Evolutionary conservation across 2,329 filamentous ascomycete genomes (phyloP), one percentile per base, ranked within the genome.

Genomic region (Dactylellina leptospora): DNA sequence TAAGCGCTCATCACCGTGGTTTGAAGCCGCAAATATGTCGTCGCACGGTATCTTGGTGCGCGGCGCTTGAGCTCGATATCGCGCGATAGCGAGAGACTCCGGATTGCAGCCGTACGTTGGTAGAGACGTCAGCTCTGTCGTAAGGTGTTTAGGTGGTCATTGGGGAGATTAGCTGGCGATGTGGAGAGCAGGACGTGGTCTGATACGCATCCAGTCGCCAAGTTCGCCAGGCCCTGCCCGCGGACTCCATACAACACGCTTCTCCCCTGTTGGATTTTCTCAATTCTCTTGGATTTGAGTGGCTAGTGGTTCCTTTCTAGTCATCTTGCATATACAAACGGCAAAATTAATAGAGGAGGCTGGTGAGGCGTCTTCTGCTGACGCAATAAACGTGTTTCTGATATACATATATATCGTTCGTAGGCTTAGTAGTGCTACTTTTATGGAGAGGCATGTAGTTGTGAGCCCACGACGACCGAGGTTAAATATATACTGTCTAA

Each of bases 171-270:
- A 16, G 58, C 27, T 59, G 51, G 59, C 53, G 44, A 59, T 42
- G 45, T 53, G 50, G 51, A 40, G 51, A 55, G 54, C 27, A 38
- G 68, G 59, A 63, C 47, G 68, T 72, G 68, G 62, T 68, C 62
- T 68, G 54, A 68, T 59, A 68, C 54, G 62, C 54, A 60, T 53
- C 45, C 16, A 45, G 27, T 50, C 44, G 61, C 61, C 61, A 66
- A 66, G 61, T 50, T 66, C 61, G 61, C 53, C 36, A 64, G 50
- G 20, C 50, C 27, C 45, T 68, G 25, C 54, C 53, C 54, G 38
- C 53, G 36, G 48, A 54, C 33, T 27, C 54, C 45, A 11, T 33
- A 47, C 62, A 68, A 68, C 62, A 45, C 62, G 23, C 18, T n/a
- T 56, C 30, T 53, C 2, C 13, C 20, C 9, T 30, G 51, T 66